Evolutionary conservation across 495 filamentous ascomycete genomes (phyloP).

Genomic region (Penicillium nucicola): DNA sequence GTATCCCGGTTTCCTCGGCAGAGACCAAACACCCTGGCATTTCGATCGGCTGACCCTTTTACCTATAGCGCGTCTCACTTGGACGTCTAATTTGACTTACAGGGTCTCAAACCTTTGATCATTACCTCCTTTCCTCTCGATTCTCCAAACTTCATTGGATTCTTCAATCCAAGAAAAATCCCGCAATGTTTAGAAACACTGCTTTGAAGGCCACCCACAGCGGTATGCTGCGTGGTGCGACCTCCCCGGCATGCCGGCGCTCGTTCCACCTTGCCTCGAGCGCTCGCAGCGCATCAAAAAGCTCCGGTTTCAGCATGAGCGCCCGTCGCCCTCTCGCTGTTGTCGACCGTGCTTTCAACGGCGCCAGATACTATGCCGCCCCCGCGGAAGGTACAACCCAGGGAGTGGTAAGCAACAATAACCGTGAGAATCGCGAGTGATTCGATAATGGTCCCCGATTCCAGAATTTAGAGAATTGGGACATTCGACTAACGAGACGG

Average conservation of each 20-base stretch:
- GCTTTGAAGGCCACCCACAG: slow-evolving; percentile 48
- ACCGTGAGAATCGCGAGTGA: slow-evolving; percentile 7
- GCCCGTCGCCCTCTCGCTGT: slow-evolving; percentile 39
- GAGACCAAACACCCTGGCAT: slow-evolving; percentile 18
- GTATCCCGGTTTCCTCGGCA: slow-evolving; percentile 29
- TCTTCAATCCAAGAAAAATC: slow-evolving; percentile 25
- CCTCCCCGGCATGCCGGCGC: slow-evolving; percentile 41
- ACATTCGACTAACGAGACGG: slow-evolving; percentile 27
- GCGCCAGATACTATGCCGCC: slow-evolving; percentile 52
- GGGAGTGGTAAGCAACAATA: slow-evolving; percentile 36
- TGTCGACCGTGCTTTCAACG: slow-evolving; percentile 36
- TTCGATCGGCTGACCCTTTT: slow-evolving; percentile 14
- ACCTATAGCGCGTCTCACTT: slow-evolving; percentile 10
- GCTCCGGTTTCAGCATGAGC: slow-evolving; percentile 45
- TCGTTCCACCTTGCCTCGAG: slow-evolving; percentile 47
- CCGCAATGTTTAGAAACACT: slow-evolving; percentile 45
- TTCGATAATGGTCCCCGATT: slow-evolving; percentile 8
- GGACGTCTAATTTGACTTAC: slow-evolving; percentile 2
- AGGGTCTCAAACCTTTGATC: slow-evolving; percentile 3
- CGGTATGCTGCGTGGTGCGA: slow-evolving; percentile 50
- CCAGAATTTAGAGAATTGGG: neutral
- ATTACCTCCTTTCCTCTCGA: slow-evolving; percentile 5
- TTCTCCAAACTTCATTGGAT: slow-evolving; percentile 9
- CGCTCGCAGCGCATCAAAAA: slow-evolving; percentile 39
- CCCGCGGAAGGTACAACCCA: slow-evolving; percentile 40